Percentiles rank a stretch among this genome's conserved stretches.
Conservation (phyloP, 208 protist genomes). For the Leptomonas seymouri region DNA sequence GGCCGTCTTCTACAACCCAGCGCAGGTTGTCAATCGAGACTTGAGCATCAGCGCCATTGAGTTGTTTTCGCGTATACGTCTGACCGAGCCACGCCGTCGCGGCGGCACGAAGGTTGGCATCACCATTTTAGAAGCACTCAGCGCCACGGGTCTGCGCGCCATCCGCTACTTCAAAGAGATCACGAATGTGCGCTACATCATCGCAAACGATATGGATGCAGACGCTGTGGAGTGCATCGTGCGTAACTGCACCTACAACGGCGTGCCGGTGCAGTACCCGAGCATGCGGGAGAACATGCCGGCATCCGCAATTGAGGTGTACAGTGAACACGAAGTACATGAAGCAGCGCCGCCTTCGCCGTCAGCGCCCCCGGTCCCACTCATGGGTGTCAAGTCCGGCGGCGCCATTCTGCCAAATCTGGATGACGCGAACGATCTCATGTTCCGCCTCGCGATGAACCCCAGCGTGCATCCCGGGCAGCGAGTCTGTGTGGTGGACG, state of each 20-base stretch:
- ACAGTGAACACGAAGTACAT: slow-evolving; percentile 2
- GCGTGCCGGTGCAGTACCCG: slow-evolving; percentile 58
- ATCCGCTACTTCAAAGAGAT: slow-evolving; percentile 99
- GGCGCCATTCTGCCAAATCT: slow-evolving; percentile 90
- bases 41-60: slow-evolving; percentile 95
- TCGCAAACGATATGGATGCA: slow-evolving; percentile 98
- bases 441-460: slow-evolving; percentile 86
- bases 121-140: slow-evolving; percentile 97
- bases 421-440: slow-evolving; percentile 93
- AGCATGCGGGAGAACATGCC: slow-evolving; percentile 87
- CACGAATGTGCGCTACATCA: slow-evolving; percentile 93
- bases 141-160: slow-evolving; percentile 97
- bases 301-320: slow-evolving; percentile 37
- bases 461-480: slow-evolving; percentile 42
- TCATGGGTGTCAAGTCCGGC: slow-evolving; percentile 39
- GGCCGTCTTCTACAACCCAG: slow-evolving; percentile 98
- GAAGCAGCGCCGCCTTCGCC: background rate
- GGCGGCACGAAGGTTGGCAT: slow-evolving; percentile 82
- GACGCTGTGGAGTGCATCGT: slow-evolving; percentile 96
- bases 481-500: slow-evolving; percentile 44
- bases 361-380: background rate
- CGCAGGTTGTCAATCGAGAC: slow-evolving; percentile 98
- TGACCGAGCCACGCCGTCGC: slow-evolving; percentile 55
- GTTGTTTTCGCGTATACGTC: slow-evolving; percentile 70
- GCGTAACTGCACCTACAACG: slow-evolving; percentile 97